These are phyloP conservation scores for Psilocybe cubensis DNA, from an alignment of 768 basidiomycete genomes.

Conservation along the genomic window DNA sequence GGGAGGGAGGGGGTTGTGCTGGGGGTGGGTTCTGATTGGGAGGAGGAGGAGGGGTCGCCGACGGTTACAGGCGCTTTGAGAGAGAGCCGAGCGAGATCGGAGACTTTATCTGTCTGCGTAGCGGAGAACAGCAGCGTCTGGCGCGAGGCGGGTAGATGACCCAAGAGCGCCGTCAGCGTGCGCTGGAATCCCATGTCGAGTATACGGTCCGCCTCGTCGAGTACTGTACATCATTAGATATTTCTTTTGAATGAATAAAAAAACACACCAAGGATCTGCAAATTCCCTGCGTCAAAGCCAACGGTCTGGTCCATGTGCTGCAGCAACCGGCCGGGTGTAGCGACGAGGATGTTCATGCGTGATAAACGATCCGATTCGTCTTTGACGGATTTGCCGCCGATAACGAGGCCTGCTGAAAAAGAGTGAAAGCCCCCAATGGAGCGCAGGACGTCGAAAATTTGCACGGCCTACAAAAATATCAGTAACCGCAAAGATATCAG, in stretches of 20 bases:
- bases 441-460: constrained; percentile 96
- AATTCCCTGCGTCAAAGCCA: constrained; percentile 88
- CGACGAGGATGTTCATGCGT: constrained; percentile 98
- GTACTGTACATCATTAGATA: constrained; percentile 50
- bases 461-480: constrained; percentile 70
- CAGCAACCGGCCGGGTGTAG: constrained; percentile 91
- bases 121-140: constrained; percentile 98
- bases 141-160: constrained; percentile 86
- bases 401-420: constrained; percentile 94
- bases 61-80: constrained; percentile 82
- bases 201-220: constrained; percentile 97
- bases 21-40: constrained; percentile 27
- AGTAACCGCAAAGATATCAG: background rate
- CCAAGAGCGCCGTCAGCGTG: constrained; percentile 88
- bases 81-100: constrained; percentile 88
- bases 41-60: constrained; percentile 53
- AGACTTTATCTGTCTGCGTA: constrained; percentile 90
- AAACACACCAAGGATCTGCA: constrained; percentile 85
- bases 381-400: constrained; percentile 94
- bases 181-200: constrained; percentile 95
- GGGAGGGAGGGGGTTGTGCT: constrained; percentile 45
- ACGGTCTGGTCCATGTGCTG: constrained; percentile 99
- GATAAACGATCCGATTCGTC: constrained; percentile 88
- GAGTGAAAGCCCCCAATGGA: constrained; percentile 89
- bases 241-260: too few species aligned